Percentiles rank a stretch among this genome's conserved stretches.
phyloP scores from a whole-genome alignment of 73 alveolate genomes.

The Stentor coeruleus region DNA sequence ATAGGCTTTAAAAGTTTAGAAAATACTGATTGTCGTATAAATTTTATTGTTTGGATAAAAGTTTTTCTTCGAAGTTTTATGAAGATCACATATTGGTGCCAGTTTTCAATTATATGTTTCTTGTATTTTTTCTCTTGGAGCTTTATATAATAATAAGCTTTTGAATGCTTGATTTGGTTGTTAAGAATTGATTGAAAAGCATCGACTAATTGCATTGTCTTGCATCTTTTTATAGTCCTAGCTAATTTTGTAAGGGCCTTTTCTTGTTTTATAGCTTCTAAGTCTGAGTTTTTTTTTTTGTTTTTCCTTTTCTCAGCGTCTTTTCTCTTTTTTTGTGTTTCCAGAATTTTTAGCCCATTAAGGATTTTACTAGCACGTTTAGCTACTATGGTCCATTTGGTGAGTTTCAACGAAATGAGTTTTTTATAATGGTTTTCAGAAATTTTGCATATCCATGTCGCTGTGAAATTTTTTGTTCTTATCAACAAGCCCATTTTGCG shows the following conservation, averaged over 20 bases:
- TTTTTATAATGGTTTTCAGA: no score
- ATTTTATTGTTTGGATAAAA: no score
- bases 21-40: no score
- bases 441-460: no score
- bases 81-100: no score
- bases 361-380: no score
- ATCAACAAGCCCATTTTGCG: no score
- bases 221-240: neutral
- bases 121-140: neutral
- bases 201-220: neutral
- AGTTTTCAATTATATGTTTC: neutral
- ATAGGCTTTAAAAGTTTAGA: no score
- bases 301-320: neutral
- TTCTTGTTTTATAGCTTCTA: neutral
- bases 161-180: neutral
- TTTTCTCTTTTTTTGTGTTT: neutral
- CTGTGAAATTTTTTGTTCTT: no score
- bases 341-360: neutral
- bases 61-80: no score
- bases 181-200: neutral
- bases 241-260: neutral
- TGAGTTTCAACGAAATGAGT: no score
- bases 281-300: neutral
- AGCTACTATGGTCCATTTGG: neutral
- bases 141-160: neutral